These are phyloP conservation scores for Falciphora oryzae DNA, from an alignment of 2,329 filamentous ascomycete genomes.

Conservation along the genomic window DNA sequence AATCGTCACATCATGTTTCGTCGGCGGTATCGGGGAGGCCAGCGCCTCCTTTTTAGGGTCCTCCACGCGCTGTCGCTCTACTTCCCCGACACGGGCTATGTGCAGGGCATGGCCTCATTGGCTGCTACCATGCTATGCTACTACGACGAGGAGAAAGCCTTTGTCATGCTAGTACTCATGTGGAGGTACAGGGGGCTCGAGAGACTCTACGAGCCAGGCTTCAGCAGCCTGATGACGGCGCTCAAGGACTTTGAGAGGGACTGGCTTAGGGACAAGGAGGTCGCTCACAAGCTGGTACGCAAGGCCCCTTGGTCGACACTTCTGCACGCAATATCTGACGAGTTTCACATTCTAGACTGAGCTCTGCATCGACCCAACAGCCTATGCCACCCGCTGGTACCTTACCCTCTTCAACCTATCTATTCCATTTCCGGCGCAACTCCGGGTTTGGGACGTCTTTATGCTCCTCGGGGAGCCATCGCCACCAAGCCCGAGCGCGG, in stretches of 20 bases:
- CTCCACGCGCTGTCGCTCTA: conserved; percentile 89
- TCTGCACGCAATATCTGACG: neutral
- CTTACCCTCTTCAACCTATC: conserved; percentile 96
- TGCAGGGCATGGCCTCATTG: conserved; percentile 94
- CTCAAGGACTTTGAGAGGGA: conserved; percentile 76
- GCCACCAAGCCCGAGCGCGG: conserved; percentile 10
- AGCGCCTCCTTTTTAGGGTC: conserved; percentile 86
- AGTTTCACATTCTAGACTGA: conserved; percentile 47
- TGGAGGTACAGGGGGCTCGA: conserved; percentile 87
- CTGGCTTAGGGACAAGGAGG: conserved; percentile 74
- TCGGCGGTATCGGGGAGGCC: conserved; percentile 82
- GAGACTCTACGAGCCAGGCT: conserved; percentile 76
- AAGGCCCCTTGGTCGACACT: neutral
- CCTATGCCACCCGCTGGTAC: conserved; percentile 98
- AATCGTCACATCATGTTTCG: conserved; percentile 97
- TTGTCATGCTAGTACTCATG: conserved; percentile 93
- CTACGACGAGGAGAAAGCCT: conserved; percentile 90
- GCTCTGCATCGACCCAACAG: conserved; percentile 74
- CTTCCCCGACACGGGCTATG: conserved; percentile 86
- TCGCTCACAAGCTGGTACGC: conserved; percentile 75
- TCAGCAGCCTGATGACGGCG: conserved; percentile 79
- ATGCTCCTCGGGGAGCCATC: conserved; percentile 77
- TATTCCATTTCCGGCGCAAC: conserved; percentile 87
- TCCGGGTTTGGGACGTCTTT: conserved; percentile 97
- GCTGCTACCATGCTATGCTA: conserved; percentile 92